A percentile compares a stretch with the other conserved stretches of the same genome.
These are phyloP conservation scores for Suillus decipiens DNA, from an alignment of 768 basidiomycete genomes.

Conservation along the genomic window DNA sequence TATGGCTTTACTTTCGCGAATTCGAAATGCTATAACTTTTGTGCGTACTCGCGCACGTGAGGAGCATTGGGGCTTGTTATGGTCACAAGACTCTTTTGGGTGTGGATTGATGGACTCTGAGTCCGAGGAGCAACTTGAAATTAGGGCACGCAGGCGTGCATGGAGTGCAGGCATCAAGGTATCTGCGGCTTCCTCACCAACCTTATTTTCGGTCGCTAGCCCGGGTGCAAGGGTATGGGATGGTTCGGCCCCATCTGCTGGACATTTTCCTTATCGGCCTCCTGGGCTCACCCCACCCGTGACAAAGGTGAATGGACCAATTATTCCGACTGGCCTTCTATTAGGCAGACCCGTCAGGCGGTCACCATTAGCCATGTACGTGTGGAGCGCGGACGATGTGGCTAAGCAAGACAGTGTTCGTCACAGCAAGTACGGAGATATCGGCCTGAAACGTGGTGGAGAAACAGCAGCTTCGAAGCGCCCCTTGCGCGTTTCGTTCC, in stretches of 20 bases:
- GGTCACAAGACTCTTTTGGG: slow-evolving; percentile 13
- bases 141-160: slow-evolving; percentile 61
- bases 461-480: slow-evolving; percentile 21
- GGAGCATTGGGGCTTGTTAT: slow-evolving; percentile 42
- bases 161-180: slow-evolving; percentile 60
- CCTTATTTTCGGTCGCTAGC: background rate
- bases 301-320: slow-evolving; percentile 17
- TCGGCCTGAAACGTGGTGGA: slow-evolving; percentile 17
- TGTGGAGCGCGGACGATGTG: slow-evolving; percentile 42
- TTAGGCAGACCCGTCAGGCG: slow-evolving; percentile 51
- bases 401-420: slow-evolving; percentile 20
- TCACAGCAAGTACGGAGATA: slow-evolving; percentile 19
- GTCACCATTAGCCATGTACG: slow-evolving; percentile 48
- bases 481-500: slow-evolving; percentile 17
- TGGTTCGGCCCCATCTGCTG: slow-evolving; percentile 6
- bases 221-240: slow-evolving; percentile 21
- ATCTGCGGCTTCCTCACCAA: slow-evolving; percentile 17
- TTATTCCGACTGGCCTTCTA: slow-evolving; percentile 40
- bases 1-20: slow-evolving; percentile 33
- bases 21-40: slow-evolving; percentile 43
- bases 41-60: slow-evolving; percentile 44
- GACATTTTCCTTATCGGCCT: slow-evolving; percentile 12
- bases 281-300: slow-evolving; percentile 23
- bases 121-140: slow-evolving; percentile 46
- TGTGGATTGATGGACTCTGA: slow-evolving; percentile 22